Evolutionary conservation across 2,329 filamentous ascomycete genomes (phyloP), one percentile per base, ranked within the genome.

Genomic region (Fusarium succisae): DNA sequence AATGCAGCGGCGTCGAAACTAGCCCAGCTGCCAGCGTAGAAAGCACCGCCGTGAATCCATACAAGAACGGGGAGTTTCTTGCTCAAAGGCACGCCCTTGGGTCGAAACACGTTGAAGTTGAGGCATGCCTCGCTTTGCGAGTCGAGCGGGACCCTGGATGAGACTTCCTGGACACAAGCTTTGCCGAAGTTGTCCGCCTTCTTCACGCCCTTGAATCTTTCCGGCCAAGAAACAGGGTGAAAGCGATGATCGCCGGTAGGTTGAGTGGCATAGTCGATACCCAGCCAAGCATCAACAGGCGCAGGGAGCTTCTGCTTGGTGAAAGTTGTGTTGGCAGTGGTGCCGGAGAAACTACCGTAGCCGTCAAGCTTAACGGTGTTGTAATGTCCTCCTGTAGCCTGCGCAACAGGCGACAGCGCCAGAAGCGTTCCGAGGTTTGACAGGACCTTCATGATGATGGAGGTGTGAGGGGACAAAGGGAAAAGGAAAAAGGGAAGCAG

Each of bases 221-320:
- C 70, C 0, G 86, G 85, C 81, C 81, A 84, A 28, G 80, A 78
- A 26, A 85, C 79, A 1, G 83, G 80, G 18, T 76, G 78, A 63
- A 87, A 87, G 13, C 86, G 83, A 20, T 77, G 69, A 7, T 83
- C 77, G 10, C 82, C 84, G 3, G 82, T 81, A 0, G 84, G 85
- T 37, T 84, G 83, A 1, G 78, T 77, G 1, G 86, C 81, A 55
- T 86, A 87, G 72, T 86, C 83, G 38, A 87, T 82, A 6, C 85
- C 84, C 11, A 87, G 77, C 86, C 85, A 87, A 0, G 86, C 85
- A 69, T 87, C 84, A 4, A 87, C 82, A 0, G 81, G 37, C 2
- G 61, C 38, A 6, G 75, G 71, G 0, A 77, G 55, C 0, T 60
- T 39, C 12, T 73, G 50, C 18, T 60, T 68, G 15, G 51, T 71